Evolutionary conservation across 768 basidiomycete species (phyloP), one percentile per base, ranked within the genome.

Genomic region (Tulasnella sp.): DNA sequence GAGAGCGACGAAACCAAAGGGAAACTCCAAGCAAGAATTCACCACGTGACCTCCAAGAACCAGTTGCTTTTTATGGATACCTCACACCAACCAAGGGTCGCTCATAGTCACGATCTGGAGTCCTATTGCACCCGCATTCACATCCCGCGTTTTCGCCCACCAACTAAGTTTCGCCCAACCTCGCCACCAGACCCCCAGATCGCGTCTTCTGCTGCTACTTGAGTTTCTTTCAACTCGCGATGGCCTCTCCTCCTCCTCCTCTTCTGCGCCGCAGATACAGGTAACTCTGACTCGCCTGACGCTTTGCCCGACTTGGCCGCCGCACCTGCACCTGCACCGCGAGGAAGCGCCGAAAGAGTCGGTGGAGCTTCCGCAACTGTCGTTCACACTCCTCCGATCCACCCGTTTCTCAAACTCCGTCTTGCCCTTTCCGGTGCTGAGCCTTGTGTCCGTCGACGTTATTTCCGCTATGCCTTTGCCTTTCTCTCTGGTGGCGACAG

Each of bases 351-450:
- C 44, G 41, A 52, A 17, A 70, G 32, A 36, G 42, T 62, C 17
- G 69, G 69, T 44, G 69, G 69, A 44, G 69, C 69, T 9, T 34
- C 42, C n/a, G 52, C 69, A 22, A 70, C n/a, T 36, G 69, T 70
- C 69, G 69, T 62, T 47, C 42, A 70, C 69, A 52, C 69, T 70
- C 69, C 69, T n/a, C 52, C 69, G 69, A 52, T 47, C 52, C 41
- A 36, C 44, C 12, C 44, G 44, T 52, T 37, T 34, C 8, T 70
- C 69, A 16, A 70, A 70, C 34, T 70, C 69, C 16, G 44, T 70
- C 69, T 70, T 70, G 29, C 41, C 44, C 34, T 47, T 52, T 29
- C 68, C 32, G 5, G 42, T 32, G 4, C n/a, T 22, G 3, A 22
- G 11, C 64, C 36, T 36, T 40, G 64, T 17, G 2, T 65, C 35